Evolutionary conservation across 306 rosid species (phyloP).

Genomic region (Dalbergia oliveri): DNA sequence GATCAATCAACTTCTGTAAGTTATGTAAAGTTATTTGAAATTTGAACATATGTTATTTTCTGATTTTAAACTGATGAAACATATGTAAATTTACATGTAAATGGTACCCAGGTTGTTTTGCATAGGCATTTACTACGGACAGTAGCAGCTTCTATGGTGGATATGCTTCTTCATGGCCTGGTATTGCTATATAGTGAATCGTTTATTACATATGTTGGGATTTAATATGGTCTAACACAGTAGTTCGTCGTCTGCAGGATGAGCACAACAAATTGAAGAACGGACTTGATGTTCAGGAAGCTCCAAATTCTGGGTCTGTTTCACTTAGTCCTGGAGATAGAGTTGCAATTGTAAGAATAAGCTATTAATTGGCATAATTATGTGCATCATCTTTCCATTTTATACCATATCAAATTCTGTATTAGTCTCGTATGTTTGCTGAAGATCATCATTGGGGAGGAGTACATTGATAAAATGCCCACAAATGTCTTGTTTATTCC

Average conservation of each 20-base stretch:
- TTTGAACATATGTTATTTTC: slow-evolving; percentile 35
- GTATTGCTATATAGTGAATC: slow-evolving; percentile 51
- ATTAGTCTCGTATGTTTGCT: slow-evolving; percentile 29
- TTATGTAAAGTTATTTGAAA: slow-evolving; percentile 39
- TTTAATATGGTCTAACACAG: slow-evolving; percentile 32
- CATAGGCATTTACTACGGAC: slow-evolving; percentile 96
- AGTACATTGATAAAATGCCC: slow-evolving; percentile 33
- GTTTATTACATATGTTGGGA: slow-evolving; percentile 29
- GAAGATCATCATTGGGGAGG: slow-evolving; percentile 32
- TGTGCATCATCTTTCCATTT: background rate
- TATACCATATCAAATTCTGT: slow-evolving; percentile 24
- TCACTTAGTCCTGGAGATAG: slow-evolving; percentile 78
- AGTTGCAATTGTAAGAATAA: slow-evolving; percentile 70
- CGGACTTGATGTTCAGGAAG: slow-evolving; percentile 77
- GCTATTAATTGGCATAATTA: slow-evolving; percentile 35
- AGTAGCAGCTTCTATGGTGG: slow-evolving; percentile 77
- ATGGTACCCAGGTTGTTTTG: slow-evolving; percentile 80
- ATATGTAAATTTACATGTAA: slow-evolving; percentile 42
- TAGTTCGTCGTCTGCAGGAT: slow-evolving; percentile 64
- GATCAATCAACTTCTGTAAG: slow-evolving; percentile 93
- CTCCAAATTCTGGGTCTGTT: slow-evolving; percentile 65
- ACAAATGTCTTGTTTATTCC: slow-evolving; percentile 35
- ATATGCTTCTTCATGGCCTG: slow-evolving; percentile 75
- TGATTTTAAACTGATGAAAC: slow-evolving; percentile 33
- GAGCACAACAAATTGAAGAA: slow-evolving; percentile 82